Conservation (phyloP, 192 early-diverging fungal species). For the Backusella liffmaniae region DNA sequence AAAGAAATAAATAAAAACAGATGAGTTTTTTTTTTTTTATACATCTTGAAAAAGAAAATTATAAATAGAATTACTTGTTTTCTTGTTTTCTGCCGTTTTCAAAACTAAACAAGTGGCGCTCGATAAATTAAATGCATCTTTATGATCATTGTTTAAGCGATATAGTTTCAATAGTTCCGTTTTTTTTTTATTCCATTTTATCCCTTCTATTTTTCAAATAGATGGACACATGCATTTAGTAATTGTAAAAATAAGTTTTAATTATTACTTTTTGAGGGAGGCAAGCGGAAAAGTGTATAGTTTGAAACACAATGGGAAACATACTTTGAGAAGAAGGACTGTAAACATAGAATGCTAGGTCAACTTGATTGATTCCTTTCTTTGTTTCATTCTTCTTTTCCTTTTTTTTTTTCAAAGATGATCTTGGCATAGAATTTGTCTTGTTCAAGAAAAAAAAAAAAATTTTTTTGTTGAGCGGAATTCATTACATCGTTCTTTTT, state of each 20-base stretch:
- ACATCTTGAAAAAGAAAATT: no score
- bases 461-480: background rate
- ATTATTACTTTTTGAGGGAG: background rate
- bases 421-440: background rate
- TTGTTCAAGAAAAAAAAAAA: background rate
- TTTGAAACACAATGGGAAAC: background rate
- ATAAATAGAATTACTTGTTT: background rate
- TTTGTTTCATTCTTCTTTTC: background rate
- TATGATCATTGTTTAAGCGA: no score
- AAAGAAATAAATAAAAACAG: background rate
- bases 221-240: background rate
- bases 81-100: background rate
- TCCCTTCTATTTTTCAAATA: background rate
- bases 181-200: no score
- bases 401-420: background rate
- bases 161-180: no score
- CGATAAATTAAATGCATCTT: background rate
- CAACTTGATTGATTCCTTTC: background rate
- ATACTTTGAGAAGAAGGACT: background rate
- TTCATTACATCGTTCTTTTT: background rate
- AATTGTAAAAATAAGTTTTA: background rate
- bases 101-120: no score
- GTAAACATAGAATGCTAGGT: background rate
- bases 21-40: background rate
- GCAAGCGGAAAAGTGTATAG: background rate